phyloP scores from a whole-genome alignment of 257 asterid species.

The Euphrasia confusa region DNA sequence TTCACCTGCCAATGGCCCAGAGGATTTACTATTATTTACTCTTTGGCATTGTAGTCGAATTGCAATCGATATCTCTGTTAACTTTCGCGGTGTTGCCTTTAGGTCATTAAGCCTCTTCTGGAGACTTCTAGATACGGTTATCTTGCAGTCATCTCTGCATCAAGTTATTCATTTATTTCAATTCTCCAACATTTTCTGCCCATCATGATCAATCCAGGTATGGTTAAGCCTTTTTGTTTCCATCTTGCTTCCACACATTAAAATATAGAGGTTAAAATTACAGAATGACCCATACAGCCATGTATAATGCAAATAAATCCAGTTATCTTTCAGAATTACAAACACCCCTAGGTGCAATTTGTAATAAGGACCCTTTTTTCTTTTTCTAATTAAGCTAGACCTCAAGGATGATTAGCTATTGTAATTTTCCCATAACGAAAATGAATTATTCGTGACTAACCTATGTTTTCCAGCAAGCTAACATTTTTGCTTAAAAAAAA shows the following conservation, averaged over 20 bases:
- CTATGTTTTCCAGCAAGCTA: too few relatives aligned
- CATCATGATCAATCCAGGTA: constrained; percentile 2
- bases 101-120: constrained; percentile 5
- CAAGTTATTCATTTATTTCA: background rate
- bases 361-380: too few relatives aligned
- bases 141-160: constrained; percentile 4
- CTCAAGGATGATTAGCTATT: too few relatives aligned
- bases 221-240: background rate
- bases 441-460: too few relatives aligned
- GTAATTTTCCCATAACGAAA: too few relatives aligned
- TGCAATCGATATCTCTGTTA: background rate
- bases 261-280: background rate
- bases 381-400: too few relatives aligned
- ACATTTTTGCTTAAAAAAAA: background rate
- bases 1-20: constrained; percentile 7
- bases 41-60: background rate
- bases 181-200: background rate
- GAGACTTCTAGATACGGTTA: constrained; percentile 2
- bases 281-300: background rate
- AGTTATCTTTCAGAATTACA: background rate
- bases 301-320: background rate
- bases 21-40: background rate
- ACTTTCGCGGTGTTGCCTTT: background rate
- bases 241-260: background rate
- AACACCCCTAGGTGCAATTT: too few relatives aligned